Base-by-base conservation (phyloP, 345 rosid species). In the Hibiscus syriacus region DNA sequence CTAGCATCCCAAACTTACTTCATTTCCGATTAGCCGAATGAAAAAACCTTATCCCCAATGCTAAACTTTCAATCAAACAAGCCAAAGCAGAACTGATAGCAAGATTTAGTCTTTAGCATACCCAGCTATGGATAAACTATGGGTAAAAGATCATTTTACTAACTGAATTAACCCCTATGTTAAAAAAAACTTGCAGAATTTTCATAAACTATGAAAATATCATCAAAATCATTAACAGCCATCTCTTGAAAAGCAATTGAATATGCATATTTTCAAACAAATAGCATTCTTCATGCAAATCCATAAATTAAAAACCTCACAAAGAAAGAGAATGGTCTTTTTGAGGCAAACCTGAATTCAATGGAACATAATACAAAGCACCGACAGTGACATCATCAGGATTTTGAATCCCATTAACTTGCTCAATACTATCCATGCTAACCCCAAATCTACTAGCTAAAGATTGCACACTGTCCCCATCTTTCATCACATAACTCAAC, bases 361-460 rank as follows among this genome's bases (percentile, higher is more conserved):
- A 71, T 22, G 96, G 98, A 38, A 93, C 82, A 62, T 86, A 90
- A 50, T 87, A 84, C 36, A 93, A 74, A 74, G 80, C 83, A 54
- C 97, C 98, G 69, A 77, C 80, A 19, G 96, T 89, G 70, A 87
- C 75, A 81, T 89, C 85, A 76, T 86, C 93, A 70, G 96, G 96
- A 86, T 81, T 79, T 41, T 50, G 70, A 64, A 93, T 86, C 65
- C 90, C 96, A 72, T 93, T 93, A 54, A 79, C 81, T 52, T 76
- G 43, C 66, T 90, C 97, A 55, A 93, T 90, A 62, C 85, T 86
- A 54, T 80, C 94, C 98, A 93, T 90, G 74, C 98, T 90, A 63
- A 90, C 88, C 50, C 98, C 97, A 68, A 93, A 93, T 74, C 91
- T 66, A 60, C 98, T 93, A 5, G 98, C 83, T 71, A 93, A 74